A percentile compares a stretch with the other conserved stretches of the same genome.
Conservation (phyloP, 345 rosid genomes). For the Eucalyptus pauciflora region DNA sequence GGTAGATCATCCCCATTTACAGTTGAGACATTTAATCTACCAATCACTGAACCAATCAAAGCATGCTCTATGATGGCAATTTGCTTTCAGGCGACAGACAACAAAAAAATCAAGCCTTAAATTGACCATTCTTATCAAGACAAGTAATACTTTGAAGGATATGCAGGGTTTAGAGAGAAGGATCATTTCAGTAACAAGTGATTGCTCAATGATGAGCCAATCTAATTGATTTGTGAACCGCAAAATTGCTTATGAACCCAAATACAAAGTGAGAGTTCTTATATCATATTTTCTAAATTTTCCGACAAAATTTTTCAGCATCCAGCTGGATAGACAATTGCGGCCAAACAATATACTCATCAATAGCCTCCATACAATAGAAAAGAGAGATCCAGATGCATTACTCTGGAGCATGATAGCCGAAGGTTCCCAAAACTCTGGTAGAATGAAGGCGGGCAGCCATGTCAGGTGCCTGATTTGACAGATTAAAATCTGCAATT, state of each 20-base stretch:
- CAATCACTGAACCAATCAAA: not conserved
- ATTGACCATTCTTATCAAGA: not conserved
- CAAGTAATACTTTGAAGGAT: not conserved
- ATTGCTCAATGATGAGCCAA: not conserved
- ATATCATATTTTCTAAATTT: not conserved
- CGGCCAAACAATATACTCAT: not conserved
- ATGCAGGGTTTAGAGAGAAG: not conserved
- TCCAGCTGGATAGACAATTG: not conserved
- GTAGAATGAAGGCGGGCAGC: constrained; percentile 51
- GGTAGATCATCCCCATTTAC: not conserved
- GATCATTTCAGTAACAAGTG: not conserved
- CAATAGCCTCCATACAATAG: not conserved
- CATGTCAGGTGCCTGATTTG: constrained; percentile 44
- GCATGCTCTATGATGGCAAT: not conserved
- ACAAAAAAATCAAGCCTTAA: not conserved
- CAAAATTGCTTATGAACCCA: not conserved
- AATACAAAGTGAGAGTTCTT: not conserved
- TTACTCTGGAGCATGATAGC: constrained; percentile 49
- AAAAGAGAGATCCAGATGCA: not conserved
- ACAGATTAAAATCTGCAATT: constrained; percentile 44
- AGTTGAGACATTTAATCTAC: not conserved
- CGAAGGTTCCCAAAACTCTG: constrained; percentile 41
- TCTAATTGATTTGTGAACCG: not conserved
- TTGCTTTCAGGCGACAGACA: not conserved
- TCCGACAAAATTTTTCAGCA: not conserved